Conservation (phyloP, 108 stramenopile species). For the Discostella stelligeroides region DNA sequence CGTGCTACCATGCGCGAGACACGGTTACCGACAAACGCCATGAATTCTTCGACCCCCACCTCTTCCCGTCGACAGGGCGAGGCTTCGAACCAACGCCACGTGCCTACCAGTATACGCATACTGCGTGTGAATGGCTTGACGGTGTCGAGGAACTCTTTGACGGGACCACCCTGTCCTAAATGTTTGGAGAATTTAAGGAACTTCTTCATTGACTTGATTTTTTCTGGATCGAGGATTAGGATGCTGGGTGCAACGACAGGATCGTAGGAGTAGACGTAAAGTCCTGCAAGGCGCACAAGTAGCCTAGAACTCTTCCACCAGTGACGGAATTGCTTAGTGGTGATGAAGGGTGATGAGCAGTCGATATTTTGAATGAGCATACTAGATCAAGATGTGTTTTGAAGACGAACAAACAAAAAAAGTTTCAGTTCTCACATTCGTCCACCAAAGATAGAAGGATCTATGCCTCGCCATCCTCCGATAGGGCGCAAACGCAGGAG, state of each 20-base stretch:
- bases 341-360: neutral
- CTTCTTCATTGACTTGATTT: conserved; percentile 35
- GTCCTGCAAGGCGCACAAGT: conserved; percentile 64
- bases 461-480: conserved; percentile 41
- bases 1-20: conserved; percentile 61
- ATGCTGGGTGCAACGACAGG: conserved; percentile 35
- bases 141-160: conserved; percentile 53
- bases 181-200: conserved; percentile 38
- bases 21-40: conserved; percentile 80
- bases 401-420: neutral
- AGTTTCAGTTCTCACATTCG: conserved; percentile 41
- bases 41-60: conserved; percentile 58
- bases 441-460: conserved; percentile 41
- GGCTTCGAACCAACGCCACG: conserved; percentile 61
- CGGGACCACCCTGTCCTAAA: conserved; percentile 42
- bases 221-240: conserved; percentile 41
- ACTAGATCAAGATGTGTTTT: too few species aligned
- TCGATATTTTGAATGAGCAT: too few species aligned
- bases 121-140: conserved; percentile 68
- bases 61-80: conserved; percentile 60
- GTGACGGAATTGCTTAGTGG: conserved; percentile 42
- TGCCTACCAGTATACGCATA: conserved; percentile 51
- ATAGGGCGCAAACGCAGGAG: conserved; percentile 44
- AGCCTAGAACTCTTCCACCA: conserved; percentile 82
- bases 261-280: conserved; percentile 46